Base-by-base conservation (phyloP, 2,329 filamentous ascomycete genomes). In the Botryotinia calthae region DNA sequence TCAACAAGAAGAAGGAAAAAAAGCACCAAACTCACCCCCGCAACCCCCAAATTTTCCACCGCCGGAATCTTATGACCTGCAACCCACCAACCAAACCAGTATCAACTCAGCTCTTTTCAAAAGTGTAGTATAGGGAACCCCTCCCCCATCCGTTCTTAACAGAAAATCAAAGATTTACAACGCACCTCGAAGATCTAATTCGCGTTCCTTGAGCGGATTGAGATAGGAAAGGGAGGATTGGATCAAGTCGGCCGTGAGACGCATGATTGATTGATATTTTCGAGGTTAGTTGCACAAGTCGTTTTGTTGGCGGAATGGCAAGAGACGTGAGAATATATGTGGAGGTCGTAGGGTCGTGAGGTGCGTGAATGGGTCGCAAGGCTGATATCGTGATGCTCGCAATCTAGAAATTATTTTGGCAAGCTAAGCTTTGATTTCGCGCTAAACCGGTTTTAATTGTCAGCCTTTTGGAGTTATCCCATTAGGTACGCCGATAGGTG, bases 151-250 rank as follows among this genome's bases (percentile, higher is more conserved):
- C 95, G 93, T 87, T 90, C 94, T 94, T 97, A 94, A 92, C 92
- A 89, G 85, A 84, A 71, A 69, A 40, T 14, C 67, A 68, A 37
- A 88, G 48, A 54, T 54, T 54, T 56, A 79, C 76, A 79, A 89
- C 94, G 90, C 93, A 98, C 96, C 96, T 97, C 96, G 91, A 81
- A 99, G 93, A 87, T 98, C 95, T 83, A 99, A 90, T 89, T 99
- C 96, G 84, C 96, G 94, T 88, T 99, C 96, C 86, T 96, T 97
- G 84, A 99, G 89, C 82, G 95, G 95, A 85, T 98, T 99, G 85
- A 98, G 92, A 88, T 98, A 99, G 83, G 95, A 98, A 79, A 97
- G 92, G 82, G 96, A 97, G 84, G 90, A 91, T 84, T 94, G 90
- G 85, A 99, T 97, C 81, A 98, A 90, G 84, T 98, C 96, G 79